A percentile compares a stretch with the other conserved stretches of the same genome.
Evolutionary conservation across 768 basidiomycete species (phyloP).

Genomic region (Agrocybe pediades): DNA sequence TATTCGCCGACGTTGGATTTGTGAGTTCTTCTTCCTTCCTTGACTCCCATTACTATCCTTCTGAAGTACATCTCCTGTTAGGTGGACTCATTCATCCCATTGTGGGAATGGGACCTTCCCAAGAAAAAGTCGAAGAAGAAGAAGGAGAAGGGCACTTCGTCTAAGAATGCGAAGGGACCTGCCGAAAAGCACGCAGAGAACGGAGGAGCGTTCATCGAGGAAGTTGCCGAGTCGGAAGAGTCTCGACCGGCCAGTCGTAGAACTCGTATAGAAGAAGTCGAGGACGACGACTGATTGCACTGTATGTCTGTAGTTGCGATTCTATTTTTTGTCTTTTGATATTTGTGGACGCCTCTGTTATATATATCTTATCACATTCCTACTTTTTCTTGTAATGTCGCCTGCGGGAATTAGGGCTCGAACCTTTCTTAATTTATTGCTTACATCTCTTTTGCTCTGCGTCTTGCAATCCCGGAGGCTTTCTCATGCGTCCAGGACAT

Average conservation of each 20-base stretch:
- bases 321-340: not conserved
- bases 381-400: not conserved
- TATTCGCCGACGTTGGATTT: conserved; percentile 98
- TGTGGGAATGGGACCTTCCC: conserved; percentile 95
- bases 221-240: conserved; percentile 44
- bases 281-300: conserved; percentile 26
- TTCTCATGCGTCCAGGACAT: no score
- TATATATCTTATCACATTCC: conserved; percentile 12
- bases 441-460: no score
- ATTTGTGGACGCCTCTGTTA: not conserved
- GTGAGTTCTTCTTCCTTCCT: conserved; percentile 52
- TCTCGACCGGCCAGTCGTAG: conserved; percentile 43
- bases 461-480: no score
- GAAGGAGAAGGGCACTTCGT: conserved; percentile 45
- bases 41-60: not conserved
- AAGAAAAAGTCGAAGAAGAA: conserved; percentile 75
- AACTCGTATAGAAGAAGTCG: conserved; percentile 50
- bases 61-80: no score
- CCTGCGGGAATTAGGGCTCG: not conserved
- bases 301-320: conserved; percentile 12
- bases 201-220: conserved; percentile 45
- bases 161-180: conserved; percentile 17
- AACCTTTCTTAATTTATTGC: not conserved
- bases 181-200: conserved; percentile 45
- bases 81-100: conserved; percentile 96